Base-by-base conservation (phyloP, 805 yeast species). In the Grigorovia yakushimaensis region DNA sequence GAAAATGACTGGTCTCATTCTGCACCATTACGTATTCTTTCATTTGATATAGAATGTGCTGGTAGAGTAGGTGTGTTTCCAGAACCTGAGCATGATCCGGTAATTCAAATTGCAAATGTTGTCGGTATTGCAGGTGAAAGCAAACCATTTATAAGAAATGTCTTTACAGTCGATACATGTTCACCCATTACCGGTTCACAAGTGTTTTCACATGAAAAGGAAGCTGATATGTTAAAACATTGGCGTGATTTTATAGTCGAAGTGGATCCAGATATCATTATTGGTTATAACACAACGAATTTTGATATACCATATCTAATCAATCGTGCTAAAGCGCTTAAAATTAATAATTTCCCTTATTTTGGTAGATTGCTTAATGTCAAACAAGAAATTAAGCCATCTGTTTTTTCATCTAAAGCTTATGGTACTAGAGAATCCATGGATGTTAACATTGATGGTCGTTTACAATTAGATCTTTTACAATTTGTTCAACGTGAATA, bases 1-100 rank as follows among this genome's bases (percentile, higher is more conserved):
- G 98, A 91, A 61, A 97, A 96, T 4, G 88, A 89, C 51, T 94
- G 94, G 89, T 76, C 88, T 35, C 83, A 81, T 54, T 82, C 85
- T 69, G 98, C 98, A 1, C 98, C 98, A 0, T 72, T 93, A 50
- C 82, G 99, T 59, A 81, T 93, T 43, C 71, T 93, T 54, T 88
- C 97, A 10, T 91, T 93, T 64, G 99, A 93, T 73, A 93, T 93
- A 51, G 99, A 93, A 67, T 93, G 99, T 75, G 93, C 98, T 3
- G 98, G 98, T 41, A 79, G 99, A 66, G 84, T 87, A 54, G 98
- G 98, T 46, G 77, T 93, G 11, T 93, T 93, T 64, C 98, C 99
- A 1, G 98, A 93, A 60, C 83, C 99, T 1, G 84, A 84, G 51
- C 76, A 79, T 42, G 99, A 93, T 69, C 84, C 96, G 0, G 96